phyloP scores from a whole-genome alignment of 2,329 filamentous ascomycete genomes.

The Harringtonia lauricola region DNA sequence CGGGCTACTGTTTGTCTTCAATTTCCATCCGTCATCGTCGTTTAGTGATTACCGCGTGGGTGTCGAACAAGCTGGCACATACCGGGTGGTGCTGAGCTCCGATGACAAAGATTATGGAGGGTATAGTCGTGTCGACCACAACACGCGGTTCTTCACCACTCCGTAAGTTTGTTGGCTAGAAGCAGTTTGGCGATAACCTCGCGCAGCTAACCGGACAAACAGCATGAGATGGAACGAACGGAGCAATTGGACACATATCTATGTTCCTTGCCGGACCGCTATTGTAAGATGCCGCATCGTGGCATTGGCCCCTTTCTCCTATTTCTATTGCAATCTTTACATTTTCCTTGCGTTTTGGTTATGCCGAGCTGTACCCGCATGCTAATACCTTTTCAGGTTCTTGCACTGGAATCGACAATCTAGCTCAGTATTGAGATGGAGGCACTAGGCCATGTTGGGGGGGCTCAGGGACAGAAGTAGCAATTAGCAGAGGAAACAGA shows the following conservation, averaged over 20 bases:
- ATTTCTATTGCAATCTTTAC: background rate
- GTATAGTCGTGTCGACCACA: conserved; percentile 62
- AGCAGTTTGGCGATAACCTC: too few species aligned
- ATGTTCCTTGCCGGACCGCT: conserved; percentile 74
- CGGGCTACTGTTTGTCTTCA: conserved; percentile 87
- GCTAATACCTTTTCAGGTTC: conserved; percentile 12
- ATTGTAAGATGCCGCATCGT: conserved; percentile 44
- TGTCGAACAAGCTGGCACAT: conserved; percentile 73
- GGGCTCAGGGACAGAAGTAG: background rate
- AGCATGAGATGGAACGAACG: conserved; percentile 75
- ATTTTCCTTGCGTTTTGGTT: background rate
- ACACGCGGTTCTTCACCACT: conserved; percentile 86
- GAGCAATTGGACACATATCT: conserved; percentile 86
- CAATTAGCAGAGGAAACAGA: background rate
- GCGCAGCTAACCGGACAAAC: conserved; percentile 3
- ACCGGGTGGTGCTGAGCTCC: conserved; percentile 73
- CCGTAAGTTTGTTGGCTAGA: conserved; percentile 35
- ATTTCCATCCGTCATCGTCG: conserved; percentile 78
- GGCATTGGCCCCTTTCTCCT: background rate
- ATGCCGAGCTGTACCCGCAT: background rate
- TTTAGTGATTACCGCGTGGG: conserved; percentile 91
- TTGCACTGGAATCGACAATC: conserved; percentile 21
- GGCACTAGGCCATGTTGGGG: background rate
- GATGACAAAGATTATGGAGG: conserved; percentile 73
- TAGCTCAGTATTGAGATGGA: conserved; percentile 6